A percentile compares a stretch with the other conserved stretches of the same genome.
These are phyloP conservation scores for Litchi chinensis DNA, from an alignment of 345 rosid genomes.

Conservation along the genomic window DNA sequence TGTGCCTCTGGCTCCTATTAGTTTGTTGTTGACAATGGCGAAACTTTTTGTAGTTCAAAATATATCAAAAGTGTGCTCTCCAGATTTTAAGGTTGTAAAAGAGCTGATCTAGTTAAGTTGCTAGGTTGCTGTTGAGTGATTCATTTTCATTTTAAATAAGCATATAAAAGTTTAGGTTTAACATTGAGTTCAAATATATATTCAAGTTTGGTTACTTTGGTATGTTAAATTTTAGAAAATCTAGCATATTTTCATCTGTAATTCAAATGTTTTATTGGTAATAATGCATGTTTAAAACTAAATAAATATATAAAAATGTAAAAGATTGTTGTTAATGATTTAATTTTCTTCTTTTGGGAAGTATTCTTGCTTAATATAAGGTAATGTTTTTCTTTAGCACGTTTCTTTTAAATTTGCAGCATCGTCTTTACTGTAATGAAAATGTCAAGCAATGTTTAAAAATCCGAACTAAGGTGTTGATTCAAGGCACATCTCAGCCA, in stretches of 20 bases:
- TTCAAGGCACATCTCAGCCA: no score
- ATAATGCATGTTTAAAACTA: background rate
- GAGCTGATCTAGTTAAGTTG: background rate
- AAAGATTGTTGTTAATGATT: background rate
- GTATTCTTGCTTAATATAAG: background rate
- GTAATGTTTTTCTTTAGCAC: background rate
- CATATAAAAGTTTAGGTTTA: background rate
- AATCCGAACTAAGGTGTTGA: no score
- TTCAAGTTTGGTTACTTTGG: background rate
- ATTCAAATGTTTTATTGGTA: background rate
- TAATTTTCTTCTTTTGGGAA: background rate
- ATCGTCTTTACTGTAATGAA: background rate
- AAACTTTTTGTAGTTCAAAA: background rate
- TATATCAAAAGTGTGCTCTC: background rate
- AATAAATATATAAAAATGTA: background rate
- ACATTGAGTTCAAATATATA: background rate
- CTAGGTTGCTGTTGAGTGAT: background rate
- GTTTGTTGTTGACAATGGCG: slow-evolving; percentile 2
- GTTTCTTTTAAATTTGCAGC: background rate
- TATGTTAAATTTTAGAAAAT: background rate
- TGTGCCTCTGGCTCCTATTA: background rate
- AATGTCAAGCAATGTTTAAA: background rate
- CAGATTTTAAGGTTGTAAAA: background rate
- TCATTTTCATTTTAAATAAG: background rate
- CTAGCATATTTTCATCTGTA: background rate